Evolutionary conservation across 306 rosid species (phyloP).

Genomic region (Vigna nakashimae): DNA sequence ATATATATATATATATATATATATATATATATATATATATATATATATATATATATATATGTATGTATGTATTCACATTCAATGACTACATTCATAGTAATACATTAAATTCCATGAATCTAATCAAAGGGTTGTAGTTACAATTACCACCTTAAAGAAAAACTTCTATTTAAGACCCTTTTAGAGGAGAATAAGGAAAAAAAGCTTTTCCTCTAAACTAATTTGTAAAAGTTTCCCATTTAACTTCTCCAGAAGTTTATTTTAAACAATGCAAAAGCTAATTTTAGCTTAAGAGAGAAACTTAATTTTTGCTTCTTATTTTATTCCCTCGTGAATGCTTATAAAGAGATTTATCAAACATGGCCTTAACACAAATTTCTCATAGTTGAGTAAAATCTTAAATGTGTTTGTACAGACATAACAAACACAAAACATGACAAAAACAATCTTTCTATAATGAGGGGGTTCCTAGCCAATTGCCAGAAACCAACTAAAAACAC

Average conservation of each 20-base stretch:
- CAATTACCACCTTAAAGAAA: not conserved
- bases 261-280: no score
- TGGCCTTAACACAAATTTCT: not conserved
- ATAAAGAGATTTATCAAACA: not conserved
- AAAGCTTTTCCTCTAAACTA: no score
- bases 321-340: not conserved
- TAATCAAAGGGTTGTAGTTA: not conserved
- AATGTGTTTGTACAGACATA: not conserved
- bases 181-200: no score
- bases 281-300: not conserved
- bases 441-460: slow-evolving; percentile 5
- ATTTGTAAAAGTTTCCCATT: no score
- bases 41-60: no score
- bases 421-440: not conserved
- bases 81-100: slow-evolving; percentile 13
- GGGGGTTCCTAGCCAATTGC: not conserved
- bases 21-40: no score
- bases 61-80: not conserved
- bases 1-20: no score
- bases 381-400: not conserved
- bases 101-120: slow-evolving; percentile 1
- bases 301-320: no score
- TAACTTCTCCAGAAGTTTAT: no score
- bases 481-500: not conserved
- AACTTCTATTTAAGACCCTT: not conserved